phyloP scores from a whole-genome alignment of 495 filamentous ascomycete species.

The Neurospora sp. region DNA sequence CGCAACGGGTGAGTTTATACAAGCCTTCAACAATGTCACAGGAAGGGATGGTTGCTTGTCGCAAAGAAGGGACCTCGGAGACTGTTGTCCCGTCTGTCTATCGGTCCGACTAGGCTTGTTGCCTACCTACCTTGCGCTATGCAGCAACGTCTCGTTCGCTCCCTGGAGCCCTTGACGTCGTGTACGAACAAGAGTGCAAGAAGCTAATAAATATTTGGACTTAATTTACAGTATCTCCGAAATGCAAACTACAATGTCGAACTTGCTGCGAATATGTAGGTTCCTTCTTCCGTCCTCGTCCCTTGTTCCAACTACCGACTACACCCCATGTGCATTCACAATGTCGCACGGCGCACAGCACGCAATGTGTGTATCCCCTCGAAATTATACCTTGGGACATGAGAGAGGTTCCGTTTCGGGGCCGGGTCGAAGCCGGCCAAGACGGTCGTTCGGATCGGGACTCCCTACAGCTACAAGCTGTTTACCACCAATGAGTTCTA shows the following conservation, averaged over 20 bases:
- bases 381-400: neutral
- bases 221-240: constrained; percentile 25
- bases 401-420: neutral
- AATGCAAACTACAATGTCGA: constrained; percentile 36
- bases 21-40: neutral
- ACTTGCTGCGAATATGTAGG: constrained; percentile 43
- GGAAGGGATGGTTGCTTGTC: neutral
- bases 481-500: constrained; percentile 8
- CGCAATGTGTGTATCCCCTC: neutral
- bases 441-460: neutral
- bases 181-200: neutral
- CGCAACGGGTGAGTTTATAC: constrained; percentile 35
- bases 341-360: neutral
- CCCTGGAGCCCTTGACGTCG: neutral
- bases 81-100: neutral
- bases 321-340: neutral
- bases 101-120: constrained; percentile 12
- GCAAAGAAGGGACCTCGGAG: neutral
- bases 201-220: neutral
- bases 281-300: constrained; percentile 8
- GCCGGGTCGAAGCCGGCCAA: constrained; percentile 1
- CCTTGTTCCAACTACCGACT: neutral
- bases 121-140: neutral
- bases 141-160: neutral
- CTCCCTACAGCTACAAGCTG: neutral